Percentiles rank a stretch among this genome's conserved stretches.
Evolutionary conservation across 1,284 basidiomycete genomes (phyloP).

Genomic region (Sanguinoderma infundibulare): DNA sequence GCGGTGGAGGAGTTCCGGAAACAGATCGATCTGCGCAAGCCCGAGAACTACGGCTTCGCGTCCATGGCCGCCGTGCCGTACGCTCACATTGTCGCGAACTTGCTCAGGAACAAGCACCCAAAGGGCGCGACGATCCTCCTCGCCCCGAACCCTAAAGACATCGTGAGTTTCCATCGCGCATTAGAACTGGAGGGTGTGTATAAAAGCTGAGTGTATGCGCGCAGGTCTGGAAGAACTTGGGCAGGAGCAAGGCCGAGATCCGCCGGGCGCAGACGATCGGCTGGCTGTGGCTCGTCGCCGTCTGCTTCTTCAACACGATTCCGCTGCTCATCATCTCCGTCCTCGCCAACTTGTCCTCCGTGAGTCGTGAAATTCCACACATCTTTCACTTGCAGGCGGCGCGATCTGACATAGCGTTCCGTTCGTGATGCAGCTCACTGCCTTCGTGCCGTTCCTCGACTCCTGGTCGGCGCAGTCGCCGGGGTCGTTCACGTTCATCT

Average conservation of each 20-base stretch:
- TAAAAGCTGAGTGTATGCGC: slow-evolving; percentile 9
- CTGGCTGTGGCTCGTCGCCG: slow-evolving; percentile 72
- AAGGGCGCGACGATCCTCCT: slow-evolving; percentile 73
- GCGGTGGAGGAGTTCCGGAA: slow-evolving; percentile 81
- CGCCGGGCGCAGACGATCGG: slow-evolving; percentile 74
- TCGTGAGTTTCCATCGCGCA: slow-evolving; percentile 53
- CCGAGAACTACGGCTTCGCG: slow-evolving; percentile 93
- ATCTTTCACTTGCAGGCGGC: background rate
- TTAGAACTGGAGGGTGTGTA: too few species aligned
- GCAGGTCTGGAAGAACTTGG: slow-evolving; percentile 89
- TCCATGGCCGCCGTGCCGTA: slow-evolving; percentile 93
- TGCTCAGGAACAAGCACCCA: slow-evolving; percentile 68
- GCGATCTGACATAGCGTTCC: too few species aligned
- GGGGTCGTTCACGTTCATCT: slow-evolving; percentile 72
- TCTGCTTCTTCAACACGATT: slow-evolving; percentile 93
- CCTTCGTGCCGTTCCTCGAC: slow-evolving; percentile 75
- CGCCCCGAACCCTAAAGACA: slow-evolving; percentile 87
- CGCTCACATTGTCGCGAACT: slow-evolving; percentile 83
- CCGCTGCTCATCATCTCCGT: slow-evolving; percentile 83
- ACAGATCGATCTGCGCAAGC: slow-evolving; percentile 75
- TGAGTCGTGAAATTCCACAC: slow-evolving; percentile 48
- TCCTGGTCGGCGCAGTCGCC: slow-evolving; percentile 67
- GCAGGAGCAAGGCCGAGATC: slow-evolving; percentile 69
- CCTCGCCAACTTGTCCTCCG: slow-evolving; percentile 78
- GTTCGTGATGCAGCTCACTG: slow-evolving; percentile 51